Evolutionary conservation across 2,329 filamentous ascomycete species (phyloP), one percentile per base, ranked within the genome.

Genomic region (Aspergillus clavatus): DNA sequence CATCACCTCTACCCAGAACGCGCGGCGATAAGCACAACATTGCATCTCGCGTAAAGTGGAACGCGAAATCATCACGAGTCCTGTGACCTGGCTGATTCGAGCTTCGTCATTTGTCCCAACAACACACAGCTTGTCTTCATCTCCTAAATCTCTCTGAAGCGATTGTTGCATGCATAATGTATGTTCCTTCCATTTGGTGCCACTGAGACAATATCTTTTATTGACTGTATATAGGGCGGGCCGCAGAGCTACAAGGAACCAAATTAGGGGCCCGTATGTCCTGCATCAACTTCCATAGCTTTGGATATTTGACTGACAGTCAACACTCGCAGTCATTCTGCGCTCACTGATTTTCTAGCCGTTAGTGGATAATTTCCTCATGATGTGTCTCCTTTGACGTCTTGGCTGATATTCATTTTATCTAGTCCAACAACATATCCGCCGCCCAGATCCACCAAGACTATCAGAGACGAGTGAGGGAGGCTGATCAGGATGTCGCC

Each of bases 281-380:
- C 40, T 46, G 42, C 11, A n/a, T 24, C 19, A 37, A 23, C 24
- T 21, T 43, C 10, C 22, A 39, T 21, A 19, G 12, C 39, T 19
- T 14, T 43, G 5, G 37, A 7, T 23, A 21, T 22, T 16, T 38
- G 19, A 37, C 41, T 41, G 33, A 52, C 54, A 61, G 40, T 62
- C 40, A 14, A 31, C n/a, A 36, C 14, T 31, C 19, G 7, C 46
- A 77, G 75, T 23, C 82, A 82, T 54, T 84, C 81, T 47, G 83
- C 83, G 10, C 68, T 86, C 58, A 86, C 82, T 5, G 81, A 85
- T 59, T 86, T 84, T 56, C 69, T 85, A 43, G 82, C 82, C 39
- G 79, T 80, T 68, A 62, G 75, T 68, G 35, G 26, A 7, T 18
- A 14, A 26, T 33, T 8, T 11, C 33, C 36, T 7, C 26, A 12